Conservation (phyloP, 805 yeast species). For the Suhomyces faveliae region DNA sequence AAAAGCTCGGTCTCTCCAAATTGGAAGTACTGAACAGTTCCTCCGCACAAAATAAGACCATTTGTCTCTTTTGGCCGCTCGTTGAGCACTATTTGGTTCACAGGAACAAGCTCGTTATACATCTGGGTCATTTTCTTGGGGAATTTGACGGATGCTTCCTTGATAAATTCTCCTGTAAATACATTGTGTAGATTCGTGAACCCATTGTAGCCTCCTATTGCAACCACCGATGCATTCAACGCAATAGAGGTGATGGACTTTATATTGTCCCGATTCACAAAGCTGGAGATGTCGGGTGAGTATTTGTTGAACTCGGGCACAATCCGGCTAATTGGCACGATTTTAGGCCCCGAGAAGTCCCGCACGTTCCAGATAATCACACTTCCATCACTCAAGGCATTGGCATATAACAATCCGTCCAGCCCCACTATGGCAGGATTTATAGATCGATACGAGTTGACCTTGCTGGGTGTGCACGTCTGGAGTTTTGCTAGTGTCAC, state of each 20-base stretch:
- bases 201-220: slow-evolving; percentile 44
- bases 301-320: slow-evolving; percentile 23
- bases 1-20: slow-evolving; percentile 37
- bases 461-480: slow-evolving; percentile 10
- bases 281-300: slow-evolving; percentile 7
- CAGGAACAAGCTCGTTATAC: slow-evolving; percentile 24
- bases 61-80: slow-evolving; percentile 22
- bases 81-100: slow-evolving; percentile 25
- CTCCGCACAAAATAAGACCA: slow-evolving; percentile 44
- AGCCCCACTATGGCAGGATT: slow-evolving; percentile 31
- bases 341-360: slow-evolving; percentile 12
- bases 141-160: slow-evolving; percentile 31
- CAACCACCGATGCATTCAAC: slow-evolving; percentile 32
- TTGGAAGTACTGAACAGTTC: slow-evolving; percentile 45
- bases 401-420: slow-evolving; percentile 41
- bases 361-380: slow-evolving; percentile 46
- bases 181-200: slow-evolving; percentile 41
- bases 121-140: slow-evolving; percentile 26
- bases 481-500: slow-evolving; percentile 20
- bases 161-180: slow-evolving; percentile 40
- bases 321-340: slow-evolving; percentile 16
- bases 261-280: slow-evolving; percentile 6
- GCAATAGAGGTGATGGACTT: slow-evolving; percentile 26
- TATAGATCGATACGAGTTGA: slow-evolving; percentile 9
- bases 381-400: slow-evolving; percentile 39